Percentiles rank a stretch among this genome's conserved stretches.
Evolutionary conservation across 2,329 filamentous ascomycete genomes (phyloP).

Genomic region (Orbilia javanica): DNA sequence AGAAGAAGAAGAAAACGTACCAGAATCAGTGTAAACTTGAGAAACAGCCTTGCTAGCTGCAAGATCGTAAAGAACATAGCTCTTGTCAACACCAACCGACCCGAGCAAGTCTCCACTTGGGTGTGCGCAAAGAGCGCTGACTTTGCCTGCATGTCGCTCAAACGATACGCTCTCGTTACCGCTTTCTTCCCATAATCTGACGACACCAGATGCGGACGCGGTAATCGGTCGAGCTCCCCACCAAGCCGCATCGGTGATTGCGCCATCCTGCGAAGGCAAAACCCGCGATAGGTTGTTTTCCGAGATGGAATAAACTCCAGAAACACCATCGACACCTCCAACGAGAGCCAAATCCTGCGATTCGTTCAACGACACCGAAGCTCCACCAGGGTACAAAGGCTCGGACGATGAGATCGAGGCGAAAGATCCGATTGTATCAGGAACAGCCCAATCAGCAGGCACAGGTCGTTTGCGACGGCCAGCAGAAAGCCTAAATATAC

Average conservation of each 20-base stretch:
- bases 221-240: constrained; percentile 77
- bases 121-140: constrained; percentile 82
- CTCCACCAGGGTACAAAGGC: constrained; percentile 72
- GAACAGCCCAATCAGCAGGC: constrained; percentile 85
- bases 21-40: constrained; percentile 82
- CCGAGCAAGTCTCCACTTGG: constrained; percentile 85
- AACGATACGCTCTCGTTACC: constrained; percentile 78
- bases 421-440: constrained; percentile 76
- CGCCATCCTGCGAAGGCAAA: constrained; percentile 74
- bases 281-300: constrained; percentile 80
- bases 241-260: constrained; percentile 77
- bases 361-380: constrained; percentile 72
- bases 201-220: constrained; percentile 78
- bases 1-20: too few relatives aligned
- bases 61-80: constrained; percentile 89
- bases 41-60: constrained; percentile 75
- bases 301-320: constrained; percentile 82
- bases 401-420: constrained; percentile 71
- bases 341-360: constrained; percentile 77
- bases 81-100: constrained; percentile 91
- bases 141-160: constrained; percentile 84
- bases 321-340: constrained; percentile 79
- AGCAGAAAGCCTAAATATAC: constrained; percentile 77
- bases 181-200: constrained; percentile 81
- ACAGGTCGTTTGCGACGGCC: constrained; percentile 89